A percentile compares a stretch with the other conserved stretches of the same genome.
phyloP scores from a whole-genome alignment of 805 yeast species.

The Wickerhamomyces bisporus region DNA sequence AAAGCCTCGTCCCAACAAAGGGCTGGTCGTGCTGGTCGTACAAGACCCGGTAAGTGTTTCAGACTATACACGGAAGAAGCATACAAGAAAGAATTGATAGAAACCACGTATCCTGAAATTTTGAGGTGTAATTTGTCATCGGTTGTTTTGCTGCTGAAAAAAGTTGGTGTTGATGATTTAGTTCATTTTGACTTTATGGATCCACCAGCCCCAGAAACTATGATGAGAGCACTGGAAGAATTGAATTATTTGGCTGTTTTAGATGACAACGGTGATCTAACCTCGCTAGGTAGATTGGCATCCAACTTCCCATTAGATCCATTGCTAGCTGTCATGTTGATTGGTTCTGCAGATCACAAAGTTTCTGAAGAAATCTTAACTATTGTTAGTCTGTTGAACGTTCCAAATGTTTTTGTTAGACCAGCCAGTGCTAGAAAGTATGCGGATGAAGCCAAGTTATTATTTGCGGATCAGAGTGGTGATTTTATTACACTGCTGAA shows the following conservation, averaged over 20 bases:
- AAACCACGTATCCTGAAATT: slow-evolving; percentile 95
- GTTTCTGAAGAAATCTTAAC: slow-evolving; percentile 88
- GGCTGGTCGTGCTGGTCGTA: slow-evolving; percentile 99
- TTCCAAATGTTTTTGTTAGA: slow-evolving; percentile 91
- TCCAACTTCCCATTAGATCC: slow-evolving; percentile 96
- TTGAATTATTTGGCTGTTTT: slow-evolving; percentile 85
- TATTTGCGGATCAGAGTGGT: slow-evolving; percentile 90
- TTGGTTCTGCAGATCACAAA: slow-evolving; percentile 77
- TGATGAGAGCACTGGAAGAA: slow-evolving; percentile 98
- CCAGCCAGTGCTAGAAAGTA: slow-evolving; percentile 83
- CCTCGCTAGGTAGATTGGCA: slow-evolving; percentile 84
- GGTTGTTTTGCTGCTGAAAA: slow-evolving; percentile 88
- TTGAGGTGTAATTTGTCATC: slow-evolving; percentile 85
- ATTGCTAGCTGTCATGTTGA: slow-evolving; percentile 86
- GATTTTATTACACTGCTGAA: slow-evolving; percentile 90
- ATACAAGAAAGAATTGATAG: slow-evolving; percentile 86
- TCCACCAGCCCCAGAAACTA: slow-evolving; percentile 99
- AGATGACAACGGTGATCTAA: slow-evolving; percentile 86
- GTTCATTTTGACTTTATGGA: slow-evolving; percentile 99
- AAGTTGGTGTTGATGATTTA: slow-evolving; percentile 90
- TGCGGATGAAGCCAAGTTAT: slow-evolving; percentile 86
- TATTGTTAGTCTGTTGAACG: slow-evolving; percentile 85
- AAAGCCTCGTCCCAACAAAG: slow-evolving; percentile 97
- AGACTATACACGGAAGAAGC: slow-evolving; percentile 96
- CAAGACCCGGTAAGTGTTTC: slow-evolving; percentile 97